These are phyloP conservation scores for Ceriops decandra DNA, from an alignment of 345 rosid species.

Conservation along the genomic window DNA sequence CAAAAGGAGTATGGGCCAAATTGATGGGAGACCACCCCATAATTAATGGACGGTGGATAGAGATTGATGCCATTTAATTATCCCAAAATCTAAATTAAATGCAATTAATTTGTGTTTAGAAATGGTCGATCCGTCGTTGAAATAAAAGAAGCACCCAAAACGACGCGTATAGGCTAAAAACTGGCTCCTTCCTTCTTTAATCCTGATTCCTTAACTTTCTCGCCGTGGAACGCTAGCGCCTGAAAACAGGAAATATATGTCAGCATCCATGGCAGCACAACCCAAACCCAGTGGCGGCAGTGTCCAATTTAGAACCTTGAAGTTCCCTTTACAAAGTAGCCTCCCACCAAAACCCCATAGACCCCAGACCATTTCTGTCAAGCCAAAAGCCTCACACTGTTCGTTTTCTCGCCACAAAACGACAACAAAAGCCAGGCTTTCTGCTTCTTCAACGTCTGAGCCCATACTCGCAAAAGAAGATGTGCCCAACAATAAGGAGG, in stretches of 20 bases:
- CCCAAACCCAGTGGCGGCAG: conserved; percentile 11
- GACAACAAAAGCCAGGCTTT: conserved; percentile 20
- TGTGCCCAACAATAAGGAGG: conserved; percentile 38
- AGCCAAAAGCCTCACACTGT: conserved; percentile 19
- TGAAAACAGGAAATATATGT: conserved; percentile 6
- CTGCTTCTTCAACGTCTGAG: conserved; percentile 28
- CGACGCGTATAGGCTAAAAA: not conserved
- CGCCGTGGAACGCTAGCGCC: not conserved
- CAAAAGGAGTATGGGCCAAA: too few relatives aligned
- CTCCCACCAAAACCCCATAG: conserved; percentile 24
- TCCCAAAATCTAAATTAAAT: too few relatives aligned
- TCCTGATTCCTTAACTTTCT: not conserved
- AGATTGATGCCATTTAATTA: too few relatives aligned
- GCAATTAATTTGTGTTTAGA: too few relatives aligned
- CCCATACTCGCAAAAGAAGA: conserved; percentile 27
- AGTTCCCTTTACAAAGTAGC: conserved; percentile 18
- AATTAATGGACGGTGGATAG: too few relatives aligned
- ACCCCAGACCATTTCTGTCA: conserved; percentile 18
- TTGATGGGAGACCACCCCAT: too few relatives aligned
- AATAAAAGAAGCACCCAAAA: too few relatives aligned
- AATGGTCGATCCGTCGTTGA: too few relatives aligned
- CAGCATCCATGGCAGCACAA: conserved; percentile 33
- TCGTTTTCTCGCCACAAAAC: conserved; percentile 16
- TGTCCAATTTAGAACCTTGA: conserved; percentile 23
- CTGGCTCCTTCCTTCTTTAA: not conserved